Percentiles rank a stretch among this genome's conserved stretches.
Conservation (phyloP, 2,329 filamentous ascomycete species). For the Aspergillus viridinutans region DNA sequence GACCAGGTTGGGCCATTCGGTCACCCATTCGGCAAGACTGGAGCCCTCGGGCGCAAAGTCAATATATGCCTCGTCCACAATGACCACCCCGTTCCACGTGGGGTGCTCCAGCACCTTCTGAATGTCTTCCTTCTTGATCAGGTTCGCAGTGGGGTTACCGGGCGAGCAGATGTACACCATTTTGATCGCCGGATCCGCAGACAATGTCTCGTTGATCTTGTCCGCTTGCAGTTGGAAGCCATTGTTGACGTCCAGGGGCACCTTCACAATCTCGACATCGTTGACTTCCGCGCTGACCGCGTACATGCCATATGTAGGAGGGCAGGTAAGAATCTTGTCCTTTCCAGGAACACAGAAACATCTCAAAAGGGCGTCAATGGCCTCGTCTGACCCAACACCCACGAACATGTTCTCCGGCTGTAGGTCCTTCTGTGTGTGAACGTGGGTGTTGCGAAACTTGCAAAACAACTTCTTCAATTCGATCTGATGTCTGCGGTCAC, state of each 20-base stretch:
- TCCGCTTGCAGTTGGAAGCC: slow-evolving; percentile 70
- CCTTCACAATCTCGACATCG: slow-evolving; percentile 77
- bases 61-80: slow-evolving; percentile 94
- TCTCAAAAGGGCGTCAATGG: slow-evolving; percentile 87
- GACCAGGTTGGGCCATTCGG: slow-evolving; percentile 89
- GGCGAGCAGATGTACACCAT: slow-evolving; percentile 90
- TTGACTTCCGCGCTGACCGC: slow-evolving; percentile 90
- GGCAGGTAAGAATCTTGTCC: slow-evolving; percentile 91
- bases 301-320: slow-evolving; percentile 99
- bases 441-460: slow-evolving; percentile 74
- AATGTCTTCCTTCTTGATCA: slow-evolving; percentile 73
- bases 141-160: slow-evolving; percentile 83
- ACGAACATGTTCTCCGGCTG: slow-evolving; percentile 84
- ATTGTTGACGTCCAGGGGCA: slow-evolving; percentile 72
- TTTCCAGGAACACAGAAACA: slow-evolving; percentile 85
- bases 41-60: slow-evolving; percentile 80
- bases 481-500: slow-evolving; percentile 63
- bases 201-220: slow-evolving; percentile 63
- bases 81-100: slow-evolving; percentile 90
- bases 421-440: slow-evolving; percentile 69
- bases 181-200: slow-evolving; percentile 67
- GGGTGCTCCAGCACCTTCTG: slow-evolving; percentile 72
- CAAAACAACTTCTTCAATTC: slow-evolving; percentile 84
- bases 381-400: slow-evolving; percentile 93
- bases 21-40: slow-evolving; percentile 85